phyloP scores from a whole-genome alignment of 768 basidiomycete species.

The Mycena vulgaris region DNA sequence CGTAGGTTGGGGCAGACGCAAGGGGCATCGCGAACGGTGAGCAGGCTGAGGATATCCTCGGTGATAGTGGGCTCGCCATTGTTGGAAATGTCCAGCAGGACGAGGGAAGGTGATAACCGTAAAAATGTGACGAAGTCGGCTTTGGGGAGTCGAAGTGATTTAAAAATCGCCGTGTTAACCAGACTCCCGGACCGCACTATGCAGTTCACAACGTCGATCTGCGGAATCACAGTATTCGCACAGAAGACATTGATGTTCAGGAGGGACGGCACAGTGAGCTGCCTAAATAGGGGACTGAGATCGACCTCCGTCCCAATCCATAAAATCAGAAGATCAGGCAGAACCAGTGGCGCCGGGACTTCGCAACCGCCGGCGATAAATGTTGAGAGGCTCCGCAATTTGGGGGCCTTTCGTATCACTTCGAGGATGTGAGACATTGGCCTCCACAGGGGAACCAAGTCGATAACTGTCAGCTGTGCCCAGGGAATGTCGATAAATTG shows the following conservation, averaged over 20 bases:
- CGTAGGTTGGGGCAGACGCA: conserved; percentile 27
- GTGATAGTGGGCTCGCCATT: conserved; percentile 18
- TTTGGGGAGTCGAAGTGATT: conserved; percentile 24
- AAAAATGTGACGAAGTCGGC: conserved; percentile 26
- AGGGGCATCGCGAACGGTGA: conserved; percentile 4
- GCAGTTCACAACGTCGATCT: conserved; percentile 10
- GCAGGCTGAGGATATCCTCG: conserved; percentile 16
- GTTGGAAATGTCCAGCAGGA: conserved; percentile 25
- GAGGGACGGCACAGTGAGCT: conserved; percentile 21
- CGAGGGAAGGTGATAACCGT: conserved; percentile 20
- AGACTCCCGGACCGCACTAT: conserved; percentile 9
- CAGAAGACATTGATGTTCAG: conserved; percentile 28
- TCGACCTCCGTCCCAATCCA: conserved; percentile 28
- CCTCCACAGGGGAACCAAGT: conserved; percentile 23
- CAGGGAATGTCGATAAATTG: conserved; percentile 11
- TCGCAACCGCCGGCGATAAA: background rate
- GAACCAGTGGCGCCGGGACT: conserved; percentile 1
- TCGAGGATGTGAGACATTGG: conserved; percentile 25
- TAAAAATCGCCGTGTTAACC: conserved; percentile 12
- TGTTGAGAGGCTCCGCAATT: conserved; percentile 23
- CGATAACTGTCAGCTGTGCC: conserved; percentile 28
- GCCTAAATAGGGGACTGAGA: conserved; percentile 23
- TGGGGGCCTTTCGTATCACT: conserved; percentile 28
- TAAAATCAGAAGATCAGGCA: conserved; percentile 25
- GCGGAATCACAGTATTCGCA: conserved; percentile 8